Conservation (phyloP, 257 asterid species). For the Penstemon davidsonii region DNA sequence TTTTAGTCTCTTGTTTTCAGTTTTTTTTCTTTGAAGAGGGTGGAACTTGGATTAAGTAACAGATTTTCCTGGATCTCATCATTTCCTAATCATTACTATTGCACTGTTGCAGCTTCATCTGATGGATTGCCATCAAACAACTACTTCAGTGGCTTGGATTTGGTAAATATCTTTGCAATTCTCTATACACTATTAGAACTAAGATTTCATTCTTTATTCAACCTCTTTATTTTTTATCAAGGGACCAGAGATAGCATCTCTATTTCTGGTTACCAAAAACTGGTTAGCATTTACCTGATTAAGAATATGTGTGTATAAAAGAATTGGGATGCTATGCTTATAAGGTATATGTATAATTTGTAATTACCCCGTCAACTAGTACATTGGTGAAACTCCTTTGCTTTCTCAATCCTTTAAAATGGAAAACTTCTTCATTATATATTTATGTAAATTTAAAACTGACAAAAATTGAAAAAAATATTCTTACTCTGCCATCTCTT, state of each 20-base stretch:
- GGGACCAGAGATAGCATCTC: constrained; percentile 1
- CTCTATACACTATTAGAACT: background rate
- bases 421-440: no score
- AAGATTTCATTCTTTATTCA: no score
- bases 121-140: constrained; percentile 41
- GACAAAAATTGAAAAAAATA: background rate
- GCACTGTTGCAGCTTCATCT: constrained; percentile 44
- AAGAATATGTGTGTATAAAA: background rate
- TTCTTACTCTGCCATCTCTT: background rate
- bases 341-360: no score
- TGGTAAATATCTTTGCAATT: constrained; percentile 38
- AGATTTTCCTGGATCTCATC: constrained; percentile 16
- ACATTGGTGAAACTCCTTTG: no score
- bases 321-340: background rate
- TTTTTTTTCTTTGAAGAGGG: constrained; percentile 15
- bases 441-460: background rate
- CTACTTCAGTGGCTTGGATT: constrained; percentile 35
- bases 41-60: constrained; percentile 23
- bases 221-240: background rate
- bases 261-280: constrained; percentile 8
- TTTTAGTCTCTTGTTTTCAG: constrained; percentile 13
- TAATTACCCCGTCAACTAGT: no score
- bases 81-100: constrained; percentile 30
- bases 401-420: no score
- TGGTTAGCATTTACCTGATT: background rate